Evolutionary conservation across 2,329 filamentous ascomycete genomes (phyloP), one percentile per base, ranked within the genome.

Genomic region (Ophiognomonia clavigignenti-juglandacearum): DNA sequence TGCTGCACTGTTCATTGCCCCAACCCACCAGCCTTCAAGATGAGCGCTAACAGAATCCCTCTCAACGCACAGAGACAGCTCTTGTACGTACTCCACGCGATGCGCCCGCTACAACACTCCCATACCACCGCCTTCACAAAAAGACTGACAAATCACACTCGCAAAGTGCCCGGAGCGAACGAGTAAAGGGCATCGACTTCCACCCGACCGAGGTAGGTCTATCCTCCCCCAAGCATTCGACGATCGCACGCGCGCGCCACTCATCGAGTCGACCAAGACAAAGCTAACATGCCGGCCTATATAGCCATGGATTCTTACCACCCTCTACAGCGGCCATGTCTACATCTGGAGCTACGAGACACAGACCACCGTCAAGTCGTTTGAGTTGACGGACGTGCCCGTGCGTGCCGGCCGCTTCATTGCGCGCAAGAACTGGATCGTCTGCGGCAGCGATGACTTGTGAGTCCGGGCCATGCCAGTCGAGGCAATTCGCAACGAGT

Each of bases 321-420:
- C 39, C 23, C 44, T 48, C 24, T 43, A 90, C 43, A 52, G 50
- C 46, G 89, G 93, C 68, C 92, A 97, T 75, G 93, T 95, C 65
- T 95, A 97, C 74, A 97, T 98, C 65, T 97, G 93, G 91, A 96
- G 92, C 27, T 96, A 95, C 70, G 92, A 95, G 71, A 95, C 90
- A 43, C 90, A 95, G 67, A 86, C 91, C 54, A 91, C 97, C 54
- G 89, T 98, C 71, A 97, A 97, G 77, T 96, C 92, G 4, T 98
- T 98, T 69, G 93, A 98, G 73, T 83, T 97, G 56, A 96, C 92
- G 64, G 93, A 98, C 77, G 93, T 98, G 42, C 93, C 93, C 55
- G 92, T 98, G 50, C 87, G 93, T 68, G 93, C 93, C 53, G 93
- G 93, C 62, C 88, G 93, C 59, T 98, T 98, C 69, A 83, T 98